Evolutionary conservation across 1,284 basidiomycete species (phyloP).

Genomic region (Rhodotorula sp.): DNA sequence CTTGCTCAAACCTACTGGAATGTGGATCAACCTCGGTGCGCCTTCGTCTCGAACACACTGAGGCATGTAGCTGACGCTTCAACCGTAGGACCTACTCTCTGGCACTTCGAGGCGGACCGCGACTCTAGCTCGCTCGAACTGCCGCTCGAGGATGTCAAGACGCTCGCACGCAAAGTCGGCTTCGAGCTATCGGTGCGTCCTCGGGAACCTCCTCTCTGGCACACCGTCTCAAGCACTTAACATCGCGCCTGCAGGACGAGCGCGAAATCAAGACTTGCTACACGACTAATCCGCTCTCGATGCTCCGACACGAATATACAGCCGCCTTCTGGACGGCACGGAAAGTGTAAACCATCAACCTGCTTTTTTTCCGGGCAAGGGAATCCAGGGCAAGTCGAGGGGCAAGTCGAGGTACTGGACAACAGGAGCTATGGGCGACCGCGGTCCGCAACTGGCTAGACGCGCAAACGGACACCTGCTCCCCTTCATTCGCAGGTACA

Average conservation of each 20-base stretch:
- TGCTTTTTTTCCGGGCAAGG: too few species aligned
- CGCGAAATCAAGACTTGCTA: conserved; percentile 77
- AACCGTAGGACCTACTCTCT: conserved; percentile 73
- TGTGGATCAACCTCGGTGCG: conserved; percentile 84
- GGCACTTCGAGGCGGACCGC: conserved; percentile 91
- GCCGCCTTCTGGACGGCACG: conserved; percentile 50
- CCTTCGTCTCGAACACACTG: neutral
- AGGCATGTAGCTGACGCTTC: neutral
- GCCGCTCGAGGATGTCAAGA: conserved; percentile 81
- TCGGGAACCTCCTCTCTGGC: conserved; percentile 17
- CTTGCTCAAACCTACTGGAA: conserved; percentile 74
- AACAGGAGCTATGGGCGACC: too few species aligned
- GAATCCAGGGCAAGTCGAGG: too few species aligned
- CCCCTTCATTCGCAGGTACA: too few species aligned
- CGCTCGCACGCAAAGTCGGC: conserved; percentile 70
- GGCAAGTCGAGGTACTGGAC: too few species aligned
- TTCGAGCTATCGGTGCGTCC: conserved; percentile 72
- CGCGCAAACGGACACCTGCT: too few species aligned
- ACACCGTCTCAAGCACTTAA: neutral
- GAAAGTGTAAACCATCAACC: conserved; percentile 14
- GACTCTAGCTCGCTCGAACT: conserved; percentile 78
- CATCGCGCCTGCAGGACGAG: conserved; percentile 63
- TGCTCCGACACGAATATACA: conserved; percentile 89
- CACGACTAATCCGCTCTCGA: conserved; percentile 74
- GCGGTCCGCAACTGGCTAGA: too few species aligned